Conservation (phyloP, 805 yeast genomes). For the Wickerhamiella siamensis region DNA sequence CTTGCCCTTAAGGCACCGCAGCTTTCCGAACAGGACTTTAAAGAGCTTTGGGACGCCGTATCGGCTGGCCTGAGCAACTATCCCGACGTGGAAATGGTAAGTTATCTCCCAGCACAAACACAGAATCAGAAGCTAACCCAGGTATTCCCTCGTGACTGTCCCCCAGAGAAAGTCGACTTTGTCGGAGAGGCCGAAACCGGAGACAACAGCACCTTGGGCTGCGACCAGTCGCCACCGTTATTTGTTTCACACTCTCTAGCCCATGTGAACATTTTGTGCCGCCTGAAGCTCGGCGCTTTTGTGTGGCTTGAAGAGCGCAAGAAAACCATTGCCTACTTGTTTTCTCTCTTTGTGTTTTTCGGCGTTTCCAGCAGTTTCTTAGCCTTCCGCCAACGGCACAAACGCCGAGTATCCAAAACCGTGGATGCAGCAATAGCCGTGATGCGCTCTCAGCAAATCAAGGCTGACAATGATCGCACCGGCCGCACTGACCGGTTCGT, state of each 20-base stretch:
- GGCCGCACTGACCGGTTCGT: conserved; percentile 11
- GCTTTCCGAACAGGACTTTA: conserved; percentile 43
- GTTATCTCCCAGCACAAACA: conserved; percentile 40
- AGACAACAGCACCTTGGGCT: neutral
- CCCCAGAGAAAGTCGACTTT: neutral
- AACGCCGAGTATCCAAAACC: conserved; percentile 1
- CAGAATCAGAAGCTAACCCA: conserved; percentile 4
- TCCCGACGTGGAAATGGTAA: conserved; percentile 37
- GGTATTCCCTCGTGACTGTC: conserved; percentile 3
- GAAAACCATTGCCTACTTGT: neutral
- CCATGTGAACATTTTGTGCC: conserved; percentile 11
- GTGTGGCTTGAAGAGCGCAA: conserved; percentile 11
- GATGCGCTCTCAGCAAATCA: conserved; percentile 10
- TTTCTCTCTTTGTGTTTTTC: neutral
- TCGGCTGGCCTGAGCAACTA: conserved; percentile 44
- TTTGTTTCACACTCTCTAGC: conserved; percentile 13
- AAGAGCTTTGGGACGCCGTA: conserved; percentile 60
- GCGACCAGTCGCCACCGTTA: conserved; percentile 2
- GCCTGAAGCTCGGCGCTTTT: conserved; percentile 6
- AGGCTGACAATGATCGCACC: conserved; percentile 12
- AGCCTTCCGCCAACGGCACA: conserved; percentile 4
- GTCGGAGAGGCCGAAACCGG: conserved; percentile 9
- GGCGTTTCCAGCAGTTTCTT: neutral
- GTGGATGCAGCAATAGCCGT: conserved; percentile 7
- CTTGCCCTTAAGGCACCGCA: conserved; percentile 15